Evolutionary conservation across 1,139 yeast species (phyloP).

Genomic region (Starmera stellimalicola): DNA sequence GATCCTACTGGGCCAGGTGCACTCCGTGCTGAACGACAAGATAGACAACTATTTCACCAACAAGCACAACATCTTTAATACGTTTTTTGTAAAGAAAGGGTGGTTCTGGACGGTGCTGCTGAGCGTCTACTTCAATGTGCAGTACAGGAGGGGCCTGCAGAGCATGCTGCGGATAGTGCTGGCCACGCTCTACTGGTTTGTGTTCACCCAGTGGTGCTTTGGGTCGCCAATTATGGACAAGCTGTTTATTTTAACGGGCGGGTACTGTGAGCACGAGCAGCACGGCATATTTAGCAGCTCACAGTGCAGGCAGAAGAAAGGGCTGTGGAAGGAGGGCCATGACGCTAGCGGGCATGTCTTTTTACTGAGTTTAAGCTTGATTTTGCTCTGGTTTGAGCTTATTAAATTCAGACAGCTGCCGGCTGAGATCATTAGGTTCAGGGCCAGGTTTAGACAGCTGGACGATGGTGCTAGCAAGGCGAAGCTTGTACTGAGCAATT

Average conservation of each 20-base stretch:
- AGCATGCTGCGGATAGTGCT: conserved; percentile 31
- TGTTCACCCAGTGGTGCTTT: conserved; percentile 85
- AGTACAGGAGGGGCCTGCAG: conserved; percentile 4
- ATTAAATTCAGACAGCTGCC: conserved; percentile 2
- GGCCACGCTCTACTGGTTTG: conserved; percentile 70
- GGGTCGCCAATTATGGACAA: conserved; percentile 88
- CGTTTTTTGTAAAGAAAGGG: conserved; percentile 72
- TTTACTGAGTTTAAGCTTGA: conserved; percentile 60
- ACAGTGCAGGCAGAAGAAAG: conserved; percentile 52
- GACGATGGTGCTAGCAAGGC: conserved; percentile 15
- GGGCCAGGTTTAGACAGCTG: conserved; percentile 3
- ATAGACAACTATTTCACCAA: conserved; percentile 20
- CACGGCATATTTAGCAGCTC: conserved; percentile 25
- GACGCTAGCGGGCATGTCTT: conserved; percentile 96
- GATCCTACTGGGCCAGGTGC: no score
- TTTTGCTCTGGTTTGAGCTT: conserved; percentile 60
- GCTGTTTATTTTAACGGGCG: conserved; percentile 75
- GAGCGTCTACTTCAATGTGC: conserved; percentile 6
- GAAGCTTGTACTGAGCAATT: conserved; percentile 24
- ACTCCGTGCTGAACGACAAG: no score
- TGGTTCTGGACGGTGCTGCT: conserved; percentile 84
- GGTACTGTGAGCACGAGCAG: conserved; percentile 39
- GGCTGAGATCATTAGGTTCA: conserved; percentile 6
- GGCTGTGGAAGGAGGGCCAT: conserved; percentile 86
- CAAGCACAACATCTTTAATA: conserved; percentile 41